Evolutionary conservation across 208 protist species (phyloP).

Genomic region (Strigomonas galati): DNA sequence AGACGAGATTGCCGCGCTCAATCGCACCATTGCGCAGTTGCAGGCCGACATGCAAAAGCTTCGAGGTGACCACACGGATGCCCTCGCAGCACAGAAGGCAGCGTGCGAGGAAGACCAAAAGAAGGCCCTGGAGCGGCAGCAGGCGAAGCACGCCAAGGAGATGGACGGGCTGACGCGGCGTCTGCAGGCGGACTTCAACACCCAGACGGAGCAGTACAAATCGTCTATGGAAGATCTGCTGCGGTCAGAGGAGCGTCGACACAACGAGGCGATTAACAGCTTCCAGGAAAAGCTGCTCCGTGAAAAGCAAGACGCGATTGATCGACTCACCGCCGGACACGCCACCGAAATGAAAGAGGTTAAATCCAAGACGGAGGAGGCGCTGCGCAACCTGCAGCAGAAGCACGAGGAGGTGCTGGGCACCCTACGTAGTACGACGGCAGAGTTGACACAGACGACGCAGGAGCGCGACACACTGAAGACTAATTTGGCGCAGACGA

Average conservation of each 20-base stretch:
- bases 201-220: conserved; percentile 15
- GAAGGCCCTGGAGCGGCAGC: conserved; percentile 14
- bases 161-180: conserved; percentile 17
- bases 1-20: conserved; percentile 20
- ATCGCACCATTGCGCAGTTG: conserved; percentile 11
- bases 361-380: conserved; percentile 8
- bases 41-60: conserved; percentile 2
- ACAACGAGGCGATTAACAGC: conserved; percentile 14
- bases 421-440: conserved; percentile 11
- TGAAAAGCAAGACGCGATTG: conserved; percentile 19
- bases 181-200: conserved; percentile 22
- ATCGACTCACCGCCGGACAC: background rate
- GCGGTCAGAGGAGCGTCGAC: conserved; percentile 13
- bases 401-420: conserved; percentile 16
- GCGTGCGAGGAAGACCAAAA: conserved; percentile 15
- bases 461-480: conserved; percentile 11
- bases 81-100: conserved; percentile 12
- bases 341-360: conserved; percentile 8
- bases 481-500: conserved; percentile 23
- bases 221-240: conserved; percentile 12
- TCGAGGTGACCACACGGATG: background rate
- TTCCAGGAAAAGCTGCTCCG: conserved; percentile 14
- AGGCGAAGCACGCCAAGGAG: conserved; percentile 20
- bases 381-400: conserved; percentile 12
- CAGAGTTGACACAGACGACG: conserved; percentile 16